Conservation (phyloP, 1,284 basidiomycete species). For the Kwoniella shivajii region DNA sequence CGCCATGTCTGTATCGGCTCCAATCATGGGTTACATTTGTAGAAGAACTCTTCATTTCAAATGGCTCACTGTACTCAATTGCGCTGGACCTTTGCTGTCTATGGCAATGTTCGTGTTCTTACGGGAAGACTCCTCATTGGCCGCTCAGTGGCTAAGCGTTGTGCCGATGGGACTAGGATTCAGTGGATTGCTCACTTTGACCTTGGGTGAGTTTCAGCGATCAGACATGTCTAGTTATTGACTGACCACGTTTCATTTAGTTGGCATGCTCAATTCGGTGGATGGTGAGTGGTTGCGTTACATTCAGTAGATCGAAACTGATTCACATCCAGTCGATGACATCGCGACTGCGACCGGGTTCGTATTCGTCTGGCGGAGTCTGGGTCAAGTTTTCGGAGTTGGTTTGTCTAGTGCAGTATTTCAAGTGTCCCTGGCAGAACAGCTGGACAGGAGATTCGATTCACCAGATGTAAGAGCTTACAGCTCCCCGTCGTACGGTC, state of each 20-base stretch:
- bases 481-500: neutral
- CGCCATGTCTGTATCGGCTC: slow-evolving; percentile 32
- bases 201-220: slow-evolving; percentile 24
- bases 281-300: slow-evolving; percentile 17
- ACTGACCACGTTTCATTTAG: no score
- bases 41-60: slow-evolving; percentile 30
- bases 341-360: slow-evolving; percentile 34
- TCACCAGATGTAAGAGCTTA: slow-evolving; percentile 18
- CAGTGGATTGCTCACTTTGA: slow-evolving; percentile 29
- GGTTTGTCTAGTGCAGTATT: slow-evolving; percentile 35
- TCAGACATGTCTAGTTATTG: no score
- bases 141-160: slow-evolving; percentile 30
- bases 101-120: slow-evolving; percentile 28
- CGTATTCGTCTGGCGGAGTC: slow-evolving; percentile 31
- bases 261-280: slow-evolving; percentile 33
- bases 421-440: slow-evolving; percentile 21
- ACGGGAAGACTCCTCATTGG: slow-evolving; percentile 10
- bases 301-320: neutral
- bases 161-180: slow-evolving; percentile 37
- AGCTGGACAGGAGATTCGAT: slow-evolving; percentile 23
- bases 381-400: slow-evolving; percentile 37
- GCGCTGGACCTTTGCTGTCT: slow-evolving; percentile 29
- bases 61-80: slow-evolving; percentile 27
- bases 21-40: slow-evolving; percentile 27
- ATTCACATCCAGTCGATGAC: slow-evolving; percentile 15